Evolutionary conservation across 73 alveolate species (phyloP).

Genomic region (Paramecium biaurelia): DNA sequence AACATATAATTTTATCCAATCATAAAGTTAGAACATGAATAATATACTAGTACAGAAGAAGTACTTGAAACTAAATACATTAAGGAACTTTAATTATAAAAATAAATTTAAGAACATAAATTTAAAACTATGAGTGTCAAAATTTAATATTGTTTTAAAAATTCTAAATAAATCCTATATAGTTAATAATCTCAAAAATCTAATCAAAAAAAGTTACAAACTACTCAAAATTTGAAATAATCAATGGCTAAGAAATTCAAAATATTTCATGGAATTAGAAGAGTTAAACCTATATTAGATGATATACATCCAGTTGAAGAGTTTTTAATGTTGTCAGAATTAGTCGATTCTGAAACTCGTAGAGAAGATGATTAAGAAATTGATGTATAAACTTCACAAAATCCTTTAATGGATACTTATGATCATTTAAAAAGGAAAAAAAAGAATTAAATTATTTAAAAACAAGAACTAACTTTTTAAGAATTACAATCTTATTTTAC

Average conservation of each 20-base stretch:
- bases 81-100: not conserved
- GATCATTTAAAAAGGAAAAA: not conserved
- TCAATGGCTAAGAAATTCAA: not conserved
- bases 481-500: not conserved
- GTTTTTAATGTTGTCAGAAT: not conserved
- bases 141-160: not conserved
- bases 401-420: not conserved
- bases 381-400: not conserved
- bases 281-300: slow-evolving; percentile 5
- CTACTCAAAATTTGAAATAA: not conserved
- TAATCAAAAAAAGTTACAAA: not conserved
- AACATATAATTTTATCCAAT: not conserved
- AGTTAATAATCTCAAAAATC: not conserved
- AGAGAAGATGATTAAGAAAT: not conserved
- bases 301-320: slow-evolving; percentile 21
- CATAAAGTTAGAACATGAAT: not conserved
- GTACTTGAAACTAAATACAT: not conserved
- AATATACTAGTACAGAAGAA: not conserved
- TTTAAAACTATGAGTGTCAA: not conserved
- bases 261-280: not conserved
- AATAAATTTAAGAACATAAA: not conserved
- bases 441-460: not conserved
- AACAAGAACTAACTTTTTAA: not conserved
- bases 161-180: not conserved
- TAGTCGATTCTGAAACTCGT: not conserved